A percentile compares a stretch with the other conserved stretches of the same genome.
Evolutionary conservation across 495 filamentous ascomycete species (phyloP).

Genomic region (Tuber calosporum): DNA sequence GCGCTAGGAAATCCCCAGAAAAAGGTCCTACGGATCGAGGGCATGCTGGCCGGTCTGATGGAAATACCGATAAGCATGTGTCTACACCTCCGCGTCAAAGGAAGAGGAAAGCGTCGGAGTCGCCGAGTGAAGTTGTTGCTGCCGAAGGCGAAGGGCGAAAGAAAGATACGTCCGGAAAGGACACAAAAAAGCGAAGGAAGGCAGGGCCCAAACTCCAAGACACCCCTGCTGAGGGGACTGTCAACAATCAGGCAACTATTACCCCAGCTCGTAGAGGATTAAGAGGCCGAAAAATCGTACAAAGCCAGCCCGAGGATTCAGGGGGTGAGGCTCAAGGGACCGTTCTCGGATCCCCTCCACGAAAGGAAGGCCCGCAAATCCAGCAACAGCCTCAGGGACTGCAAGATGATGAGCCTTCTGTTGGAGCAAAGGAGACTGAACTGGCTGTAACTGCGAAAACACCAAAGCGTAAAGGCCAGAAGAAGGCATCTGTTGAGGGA

Average conservation of each 20-base stretch:
- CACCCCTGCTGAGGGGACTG: neutral
- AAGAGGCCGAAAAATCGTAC: conserved; percentile 22
- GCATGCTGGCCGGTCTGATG: neutral
- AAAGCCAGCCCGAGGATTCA: conserved; percentile 10
- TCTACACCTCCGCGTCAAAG: neutral
- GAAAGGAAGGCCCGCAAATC: neutral
- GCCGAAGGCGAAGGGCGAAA: neutral
- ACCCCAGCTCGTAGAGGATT: conserved; percentile 3
- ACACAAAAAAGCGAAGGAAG: neutral
- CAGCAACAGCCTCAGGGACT: neutral
- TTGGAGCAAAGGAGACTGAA: conserved; percentile 1
- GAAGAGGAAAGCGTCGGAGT: neutral
- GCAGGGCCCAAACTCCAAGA: neutral
- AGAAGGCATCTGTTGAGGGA: neutral
- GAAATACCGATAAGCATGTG: neutral
- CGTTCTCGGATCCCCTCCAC: neutral
- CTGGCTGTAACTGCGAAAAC: conserved; percentile 5
- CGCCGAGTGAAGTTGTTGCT: neutral
- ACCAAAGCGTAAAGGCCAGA: conserved; percentile 3
- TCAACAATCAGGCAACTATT: neutral
- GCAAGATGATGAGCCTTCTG: neutral
- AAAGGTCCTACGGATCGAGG: neutral
- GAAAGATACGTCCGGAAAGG: neutral
- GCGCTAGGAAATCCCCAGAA: conserved; percentile 2
- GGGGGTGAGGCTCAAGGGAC: neutral